A percentile compares a stretch with the other conserved stretches of the same genome.
phyloP scores from a whole-genome alignment of 164 flowering plant species.

The Berberis vulgaris region DNA sequence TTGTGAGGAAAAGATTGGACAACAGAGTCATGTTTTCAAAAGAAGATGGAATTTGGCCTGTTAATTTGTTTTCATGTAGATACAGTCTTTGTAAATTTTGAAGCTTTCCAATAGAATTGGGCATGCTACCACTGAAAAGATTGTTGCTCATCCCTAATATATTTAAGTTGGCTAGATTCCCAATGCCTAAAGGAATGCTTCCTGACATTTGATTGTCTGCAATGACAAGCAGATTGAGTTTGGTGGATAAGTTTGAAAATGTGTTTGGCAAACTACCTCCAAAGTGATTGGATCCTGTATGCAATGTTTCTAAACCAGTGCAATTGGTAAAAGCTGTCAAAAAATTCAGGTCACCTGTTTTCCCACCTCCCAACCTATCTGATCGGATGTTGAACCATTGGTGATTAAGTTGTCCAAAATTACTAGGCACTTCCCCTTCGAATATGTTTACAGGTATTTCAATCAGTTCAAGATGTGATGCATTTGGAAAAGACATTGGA shows the following conservation, averaged over 20 bases:
- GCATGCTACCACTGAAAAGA: conserved; percentile 24
- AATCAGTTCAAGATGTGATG: neutral
- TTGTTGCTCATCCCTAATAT: conserved; percentile 5
- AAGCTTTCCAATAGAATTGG: conserved; percentile 20
- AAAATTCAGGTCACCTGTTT: no score
- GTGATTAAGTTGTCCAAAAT: no score
- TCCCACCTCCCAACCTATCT: no score
- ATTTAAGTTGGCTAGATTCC: conserved; percentile 19
- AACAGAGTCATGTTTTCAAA: conserved; percentile 19
- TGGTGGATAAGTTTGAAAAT: no score
- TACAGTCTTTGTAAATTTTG: conserved; percentile 10
- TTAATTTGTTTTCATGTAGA: conserved; percentile 10
- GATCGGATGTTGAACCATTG: no score
- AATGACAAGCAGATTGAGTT: no score
- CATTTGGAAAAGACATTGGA: conserved; percentile 1
- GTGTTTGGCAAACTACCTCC: no score
- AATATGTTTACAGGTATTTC: no score
- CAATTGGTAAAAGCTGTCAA: no score
- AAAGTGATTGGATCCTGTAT: no score
- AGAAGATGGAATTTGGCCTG: conserved; percentile 20
- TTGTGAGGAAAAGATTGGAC: neutral
- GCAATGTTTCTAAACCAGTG: no score
- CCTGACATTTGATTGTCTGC: conserved; percentile 20
- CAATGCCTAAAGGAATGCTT: conserved; percentile 24
- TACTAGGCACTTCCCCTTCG: no score